Conservation (phyloP, 768 basidiomycete genomes). For the Termitomyces sp. region DNA sequence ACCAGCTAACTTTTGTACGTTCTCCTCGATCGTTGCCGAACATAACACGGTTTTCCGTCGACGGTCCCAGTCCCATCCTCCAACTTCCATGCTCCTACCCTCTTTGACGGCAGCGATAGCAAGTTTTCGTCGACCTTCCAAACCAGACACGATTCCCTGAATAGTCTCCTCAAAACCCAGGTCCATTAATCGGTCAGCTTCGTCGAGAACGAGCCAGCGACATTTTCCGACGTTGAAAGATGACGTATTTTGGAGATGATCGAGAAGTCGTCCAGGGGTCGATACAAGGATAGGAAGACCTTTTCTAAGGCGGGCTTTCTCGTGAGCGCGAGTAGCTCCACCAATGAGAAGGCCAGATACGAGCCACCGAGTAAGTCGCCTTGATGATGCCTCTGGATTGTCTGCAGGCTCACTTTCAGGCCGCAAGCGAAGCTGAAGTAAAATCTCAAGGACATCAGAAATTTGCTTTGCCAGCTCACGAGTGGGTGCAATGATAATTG, state of each 20-base stretch:
- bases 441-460: constrained; percentile 83
- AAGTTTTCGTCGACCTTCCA: constrained; percentile 79
- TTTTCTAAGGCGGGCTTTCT: constrained; percentile 92
- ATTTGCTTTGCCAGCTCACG: constrained; percentile 97
- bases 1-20: constrained; percentile 91
- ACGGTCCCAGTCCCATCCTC: constrained; percentile 81
- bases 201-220: constrained; percentile 94
- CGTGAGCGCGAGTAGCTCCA: constrained; percentile 90
- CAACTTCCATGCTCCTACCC: constrained; percentile 65
- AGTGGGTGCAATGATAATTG: constrained; percentile 92
- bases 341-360: constrained; percentile 92
- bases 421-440: constrained; percentile 73
- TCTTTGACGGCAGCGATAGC: constrained; percentile 64
- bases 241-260: constrained; percentile 93
- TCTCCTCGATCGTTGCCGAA: constrained; percentile 94
- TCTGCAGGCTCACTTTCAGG: constrained; percentile 50
- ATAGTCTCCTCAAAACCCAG: constrained; percentile 97
- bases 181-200: constrained; percentile 97
- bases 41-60: constrained; percentile 85
- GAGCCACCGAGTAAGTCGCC: constrained; percentile 79
- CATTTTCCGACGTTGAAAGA: constrained; percentile 92
- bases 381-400: constrained; percentile 34
- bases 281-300: constrained; percentile 93
- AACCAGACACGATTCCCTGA: constrained; percentile 77
- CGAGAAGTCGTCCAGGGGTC: constrained; percentile 91